phyloP scores from a whole-genome alignment of 2,329 filamentous ascomycete species.

The Colletotrichum spaethianum region DNA sequence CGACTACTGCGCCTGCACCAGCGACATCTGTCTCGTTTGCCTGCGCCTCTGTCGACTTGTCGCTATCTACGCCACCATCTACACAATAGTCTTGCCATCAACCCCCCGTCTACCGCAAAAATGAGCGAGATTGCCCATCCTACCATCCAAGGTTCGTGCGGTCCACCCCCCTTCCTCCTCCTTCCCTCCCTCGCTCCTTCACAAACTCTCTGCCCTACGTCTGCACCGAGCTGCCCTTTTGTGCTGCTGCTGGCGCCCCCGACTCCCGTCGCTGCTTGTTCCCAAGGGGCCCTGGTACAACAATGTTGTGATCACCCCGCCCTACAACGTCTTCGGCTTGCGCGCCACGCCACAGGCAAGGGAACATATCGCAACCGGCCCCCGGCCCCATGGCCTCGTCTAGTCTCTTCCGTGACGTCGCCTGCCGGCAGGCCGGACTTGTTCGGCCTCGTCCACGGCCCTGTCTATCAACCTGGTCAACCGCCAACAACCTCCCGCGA shows the following conservation, averaged over 20 bases:
- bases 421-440: constrained; percentile 5
- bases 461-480: constrained; percentile 11
- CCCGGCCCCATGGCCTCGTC: constrained; percentile 4
- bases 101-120: constrained; percentile 45
- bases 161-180: constrained; percentile 26
- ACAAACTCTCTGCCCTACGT: neutral
- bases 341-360: neutral
- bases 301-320: constrained; percentile 22
- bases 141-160: constrained; percentile 70
- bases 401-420: constrained; percentile 4
- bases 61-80: constrained; percentile 19
- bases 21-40: constrained; percentile 10
- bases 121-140: constrained; percentile 70
- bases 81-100: constrained; percentile 22
- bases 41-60: constrained; percentile 30
- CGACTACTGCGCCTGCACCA: constrained; percentile 24
- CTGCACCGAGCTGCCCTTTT: neutral
- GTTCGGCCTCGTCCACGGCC: constrained; percentile 5
- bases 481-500: constrained; percentile 26
- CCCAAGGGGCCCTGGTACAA: constrained; percentile 12
- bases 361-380: constrained; percentile 7
- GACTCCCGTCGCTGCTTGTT: neutral
- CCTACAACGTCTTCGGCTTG: constrained; percentile 11
- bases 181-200: constrained; percentile 6
- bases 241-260: constrained; percentile 3